Evolutionary conservation across 345 rosid genomes (phyloP).

Genomic region (Aethionema arabicum): DNA sequence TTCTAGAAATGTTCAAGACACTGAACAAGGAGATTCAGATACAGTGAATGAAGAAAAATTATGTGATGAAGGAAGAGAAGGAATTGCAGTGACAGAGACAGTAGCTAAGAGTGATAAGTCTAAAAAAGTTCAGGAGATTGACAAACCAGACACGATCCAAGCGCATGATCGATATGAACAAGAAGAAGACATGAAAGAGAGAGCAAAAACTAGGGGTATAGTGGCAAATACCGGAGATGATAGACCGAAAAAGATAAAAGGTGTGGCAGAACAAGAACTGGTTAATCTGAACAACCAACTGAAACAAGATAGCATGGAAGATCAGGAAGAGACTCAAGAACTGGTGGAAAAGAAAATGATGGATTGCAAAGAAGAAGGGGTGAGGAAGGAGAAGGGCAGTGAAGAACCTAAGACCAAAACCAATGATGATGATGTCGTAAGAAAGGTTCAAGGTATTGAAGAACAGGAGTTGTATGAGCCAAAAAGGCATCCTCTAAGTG

Average conservation of each 20-base stretch:
- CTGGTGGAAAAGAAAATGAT: neutral
- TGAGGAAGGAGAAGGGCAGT: neutral
- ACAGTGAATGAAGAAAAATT: constrained; percentile 5
- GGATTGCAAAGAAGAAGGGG: neutral
- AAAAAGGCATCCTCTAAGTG: neutral
- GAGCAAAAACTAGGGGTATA: too few relatives aligned
- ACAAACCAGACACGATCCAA: neutral
- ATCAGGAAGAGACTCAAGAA: constrained; percentile 18
- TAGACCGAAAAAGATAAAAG: constrained; percentile 9
- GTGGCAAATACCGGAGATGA: too few relatives aligned
- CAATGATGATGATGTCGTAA: constrained; percentile 23
- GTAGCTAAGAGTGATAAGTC: neutral
- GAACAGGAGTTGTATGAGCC: constrained; percentile 17
- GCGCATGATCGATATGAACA: constrained; percentile 5
- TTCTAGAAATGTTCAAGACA: neutral
- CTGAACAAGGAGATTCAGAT: constrained; percentile 3
- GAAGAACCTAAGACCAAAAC: constrained; percentile 8
- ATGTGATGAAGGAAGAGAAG: constrained; percentile 12
- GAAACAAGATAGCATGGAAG: neutral
- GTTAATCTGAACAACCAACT: neutral
- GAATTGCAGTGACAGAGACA: neutral
- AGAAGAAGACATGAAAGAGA: constrained; percentile 8
- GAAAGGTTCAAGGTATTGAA: constrained; percentile 14
- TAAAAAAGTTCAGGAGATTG: constrained; percentile 13
- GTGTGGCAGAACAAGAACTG: constrained; percentile 5